A percentile compares a stretch with the other conserved stretches of the same genome.
Conservation (phyloP, 768 basidiomycete genomes). For the Rhodotorula kratochvilovae region DNA sequence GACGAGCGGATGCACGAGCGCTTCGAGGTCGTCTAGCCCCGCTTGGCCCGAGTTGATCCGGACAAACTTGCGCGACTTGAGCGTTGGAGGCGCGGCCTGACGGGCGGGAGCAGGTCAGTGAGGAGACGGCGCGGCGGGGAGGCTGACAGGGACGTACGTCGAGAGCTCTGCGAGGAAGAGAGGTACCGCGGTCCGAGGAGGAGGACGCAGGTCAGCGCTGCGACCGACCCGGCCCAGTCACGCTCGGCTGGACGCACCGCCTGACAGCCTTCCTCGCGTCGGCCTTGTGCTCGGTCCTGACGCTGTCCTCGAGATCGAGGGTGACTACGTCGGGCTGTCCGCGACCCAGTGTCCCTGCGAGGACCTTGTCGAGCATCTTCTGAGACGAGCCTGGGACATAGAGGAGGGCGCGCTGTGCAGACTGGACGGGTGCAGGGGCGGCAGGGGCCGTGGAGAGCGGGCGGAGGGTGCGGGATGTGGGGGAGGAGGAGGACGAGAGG, state of each 20-base stretch:
- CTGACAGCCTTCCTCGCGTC: constrained; percentile 49
- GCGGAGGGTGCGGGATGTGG: background rate
- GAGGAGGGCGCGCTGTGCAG: constrained; percentile 16
- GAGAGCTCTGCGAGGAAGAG: constrained; percentile 21
- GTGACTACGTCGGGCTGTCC: constrained; percentile 63
- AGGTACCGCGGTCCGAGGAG: too few relatives aligned
- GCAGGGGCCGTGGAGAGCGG: background rate
- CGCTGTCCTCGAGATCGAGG: constrained; percentile 85
- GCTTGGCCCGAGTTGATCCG: constrained; percentile 46
- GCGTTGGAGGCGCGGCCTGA: background rate
- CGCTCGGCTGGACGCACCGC: background rate
- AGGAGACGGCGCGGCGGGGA: background rate
- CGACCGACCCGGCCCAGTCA: too few relatives aligned
- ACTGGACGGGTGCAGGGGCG: background rate
- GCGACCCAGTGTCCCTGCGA: background rate
- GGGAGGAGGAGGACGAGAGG: background rate
- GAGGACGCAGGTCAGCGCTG: background rate
- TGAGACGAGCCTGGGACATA: constrained; percentile 71
- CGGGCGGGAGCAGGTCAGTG: too few relatives aligned
- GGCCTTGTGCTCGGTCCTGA: constrained; percentile 59
- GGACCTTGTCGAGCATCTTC: constrained; percentile 59
- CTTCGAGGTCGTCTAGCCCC: constrained; percentile 45
- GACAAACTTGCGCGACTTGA: constrained; percentile 39
- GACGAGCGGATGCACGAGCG: constrained; percentile 35
- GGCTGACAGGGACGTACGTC: background rate